Base-by-base conservation (phyloP, 192 early-diverging fungal genomes). In the Linnemannia elongata region DNA sequence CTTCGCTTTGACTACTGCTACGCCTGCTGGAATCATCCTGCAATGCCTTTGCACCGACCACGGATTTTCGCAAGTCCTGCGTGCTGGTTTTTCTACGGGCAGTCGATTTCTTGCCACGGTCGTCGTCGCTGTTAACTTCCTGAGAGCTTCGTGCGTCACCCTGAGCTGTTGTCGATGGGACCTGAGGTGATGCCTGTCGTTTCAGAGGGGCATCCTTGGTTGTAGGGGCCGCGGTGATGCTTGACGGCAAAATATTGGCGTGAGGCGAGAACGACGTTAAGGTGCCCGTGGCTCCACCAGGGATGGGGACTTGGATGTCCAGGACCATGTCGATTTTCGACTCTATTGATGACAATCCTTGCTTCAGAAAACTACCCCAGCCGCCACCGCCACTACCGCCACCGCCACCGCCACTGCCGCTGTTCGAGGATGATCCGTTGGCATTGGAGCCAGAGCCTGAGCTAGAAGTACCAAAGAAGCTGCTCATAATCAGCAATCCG, bases 321-420 rank as follows among this genome's bases (percentile, higher is more conserved):
- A 96, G 89, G 66, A 95, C 92, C 27, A 92, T 94, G 89, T 96
- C 95, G 55, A 96, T 91, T 54, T 93, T 91, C 22, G 92, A 95
- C 83, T 96, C 96, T 41, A 96, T 93, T 69, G 91, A 91, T 20
- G 93, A 94, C 24, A 96, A 91, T 7, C 95, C 95, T 80, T 93
- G 93, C 75, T 96, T 95, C 66, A 96, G 88, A 75, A 95, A 91
- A 78, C 88, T 91, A 69, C 94, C 93, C 93, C 93, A 95, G 54
- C 79, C 79, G 4, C 81, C 75, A 55, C 63, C 73, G 22, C 69
- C 76, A 33, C 74, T 41, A 30, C 55, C 57, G 42, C 57, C 54
- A 5, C 60, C 72, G 35, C 57, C 54, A 10, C 60, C 77, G 24
- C 57, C 42, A 10, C 60, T 66, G 13, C 45, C 60, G 68, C 52